Percentiles rank a stretch among this genome's conserved stretches.
These are phyloP conservation scores for Pezicula radicicola DNA, from an alignment of 2,329 filamentous ascomycete species.

Conservation along the genomic window DNA sequence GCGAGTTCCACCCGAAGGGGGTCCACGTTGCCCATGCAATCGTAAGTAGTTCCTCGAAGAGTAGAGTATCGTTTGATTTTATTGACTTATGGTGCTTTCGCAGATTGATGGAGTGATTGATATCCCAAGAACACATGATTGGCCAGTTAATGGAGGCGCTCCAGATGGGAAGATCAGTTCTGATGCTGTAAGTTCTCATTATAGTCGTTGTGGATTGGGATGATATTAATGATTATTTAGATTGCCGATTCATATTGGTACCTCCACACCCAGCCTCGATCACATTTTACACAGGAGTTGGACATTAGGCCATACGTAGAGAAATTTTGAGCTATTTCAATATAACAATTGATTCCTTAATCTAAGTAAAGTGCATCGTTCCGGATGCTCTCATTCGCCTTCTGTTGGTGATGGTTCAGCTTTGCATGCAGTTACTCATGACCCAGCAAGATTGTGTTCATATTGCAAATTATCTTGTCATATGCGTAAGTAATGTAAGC, in stretches of 20 bases:
- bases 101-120: slow-evolving; percentile 80
- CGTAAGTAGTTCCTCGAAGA: not conserved
- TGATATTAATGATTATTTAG: slow-evolving; percentile 38
- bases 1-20: slow-evolving; percentile 81
- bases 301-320: slow-evolving; percentile 79
- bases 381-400: too few relatives aligned
- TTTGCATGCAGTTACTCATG: too few relatives aligned
- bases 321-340: slow-evolving; percentile 50
- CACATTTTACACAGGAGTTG: slow-evolving; percentile 77
- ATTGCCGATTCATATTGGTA: slow-evolving; percentile 88
- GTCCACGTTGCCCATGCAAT: slow-evolving; percentile 81
- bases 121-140: slow-evolving; percentile 65
- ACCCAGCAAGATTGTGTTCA: too few relatives aligned
- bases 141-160: slow-evolving; percentile 39
- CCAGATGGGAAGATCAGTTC: slow-evolving; percentile 66
- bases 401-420: too few relatives aligned
- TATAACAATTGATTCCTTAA: not conserved
- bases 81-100: too few relatives aligned
- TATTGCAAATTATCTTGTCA: too few relatives aligned
- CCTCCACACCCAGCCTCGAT: slow-evolving; percentile 75
- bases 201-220: slow-evolving; percentile 1
- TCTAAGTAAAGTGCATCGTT: too few relatives aligned
- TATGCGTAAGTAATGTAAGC: too few relatives aligned
- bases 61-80: too few relatives aligned
- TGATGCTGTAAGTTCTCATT: slow-evolving; percentile 60